Evolutionary conservation across 2,329 filamentous ascomycete genomes (phyloP).

Genomic region (Talaromyces sp.): DNA sequence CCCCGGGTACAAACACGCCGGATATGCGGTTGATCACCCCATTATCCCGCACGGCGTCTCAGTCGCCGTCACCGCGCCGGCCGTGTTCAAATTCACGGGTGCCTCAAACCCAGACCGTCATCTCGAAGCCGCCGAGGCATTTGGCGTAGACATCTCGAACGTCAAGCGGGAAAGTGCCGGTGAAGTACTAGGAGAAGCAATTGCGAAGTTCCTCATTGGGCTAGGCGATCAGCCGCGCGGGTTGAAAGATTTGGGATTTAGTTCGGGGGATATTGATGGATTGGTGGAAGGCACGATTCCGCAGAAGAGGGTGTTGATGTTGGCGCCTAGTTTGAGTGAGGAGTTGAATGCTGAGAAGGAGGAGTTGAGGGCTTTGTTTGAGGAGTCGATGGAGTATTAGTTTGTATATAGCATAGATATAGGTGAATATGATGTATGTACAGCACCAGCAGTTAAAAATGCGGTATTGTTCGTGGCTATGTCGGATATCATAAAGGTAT

Average conservation of each 20-base stretch:
- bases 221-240: constrained; percentile 90
- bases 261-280: constrained; percentile 68
- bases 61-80: constrained; percentile 88
- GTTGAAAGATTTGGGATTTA: constrained; percentile 79
- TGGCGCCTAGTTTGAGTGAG: constrained; percentile 76
- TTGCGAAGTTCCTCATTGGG: constrained; percentile 75
- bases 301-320: constrained; percentile 83
- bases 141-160: constrained; percentile 83
- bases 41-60: constrained; percentile 96
- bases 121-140: constrained; percentile 81
- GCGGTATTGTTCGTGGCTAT: background rate
- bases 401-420: background rate
- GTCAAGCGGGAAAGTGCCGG: constrained; percentile 89
- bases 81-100: constrained; percentile 90
- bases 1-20: constrained; percentile 79
- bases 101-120: constrained; percentile 91
- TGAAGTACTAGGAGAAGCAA: constrained; percentile 78
- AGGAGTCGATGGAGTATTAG: constrained; percentile 55
- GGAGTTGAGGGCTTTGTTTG: constrained; percentile 68
- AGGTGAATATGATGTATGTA: background rate
- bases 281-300: constrained; percentile 94
- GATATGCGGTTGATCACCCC: constrained; percentile 73
- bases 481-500: background rate
- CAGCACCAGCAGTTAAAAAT: background rate
- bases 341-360: constrained; percentile 70